Percentiles rank a stretch among this genome's conserved stretches.
Conservation (phyloP, 805 yeast genomes). For the Cyberlindnera mississippiensis region DNA sequence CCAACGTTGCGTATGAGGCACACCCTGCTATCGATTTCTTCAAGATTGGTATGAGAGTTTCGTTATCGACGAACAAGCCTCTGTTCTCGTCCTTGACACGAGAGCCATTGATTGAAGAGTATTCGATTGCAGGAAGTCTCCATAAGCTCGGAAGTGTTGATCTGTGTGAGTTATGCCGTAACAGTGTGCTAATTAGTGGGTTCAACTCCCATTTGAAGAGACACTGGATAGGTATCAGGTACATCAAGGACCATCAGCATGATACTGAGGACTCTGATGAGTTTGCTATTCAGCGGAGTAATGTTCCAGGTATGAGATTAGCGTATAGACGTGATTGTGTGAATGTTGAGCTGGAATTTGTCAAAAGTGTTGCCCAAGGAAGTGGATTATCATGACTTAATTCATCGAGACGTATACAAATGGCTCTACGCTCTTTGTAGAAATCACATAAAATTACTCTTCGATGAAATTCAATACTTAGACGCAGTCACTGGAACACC, state of each 20-base stretch:
- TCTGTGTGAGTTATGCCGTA: constrained; percentile 26
- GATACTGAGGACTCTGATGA: constrained; percentile 23
- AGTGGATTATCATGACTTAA: too few relatives aligned
- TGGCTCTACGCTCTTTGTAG: background rate
- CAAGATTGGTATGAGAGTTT: constrained; percentile 24
- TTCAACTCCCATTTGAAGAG: constrained; percentile 23
- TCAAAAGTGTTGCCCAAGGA: constrained; percentile 2
- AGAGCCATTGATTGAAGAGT: constrained; percentile 30
- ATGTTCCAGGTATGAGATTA: constrained; percentile 28
- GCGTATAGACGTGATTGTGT: constrained; percentile 24
- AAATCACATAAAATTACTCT: background rate
- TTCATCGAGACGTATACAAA: too few relatives aligned
- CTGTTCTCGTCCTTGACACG: constrained; percentile 25
- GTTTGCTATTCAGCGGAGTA: constrained; percentile 24
- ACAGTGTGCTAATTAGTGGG: constrained; percentile 27
- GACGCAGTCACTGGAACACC: constrained; percentile 43
- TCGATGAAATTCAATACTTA: constrained; percentile 19
- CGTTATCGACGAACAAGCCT: constrained; percentile 26
- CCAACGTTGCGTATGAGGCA: constrained; percentile 16
- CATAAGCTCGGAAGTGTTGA: constrained; percentile 26
- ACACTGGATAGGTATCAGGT: constrained; percentile 29
- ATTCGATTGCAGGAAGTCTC: constrained; percentile 26
- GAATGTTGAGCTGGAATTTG: constrained; percentile 19
- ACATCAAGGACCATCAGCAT: constrained; percentile 5
- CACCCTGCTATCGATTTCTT: constrained; percentile 26